These are phyloP conservation scores for Physaria fendleri DNA, from an alignment of 345 rosid species.

Conservation along the genomic window DNA sequence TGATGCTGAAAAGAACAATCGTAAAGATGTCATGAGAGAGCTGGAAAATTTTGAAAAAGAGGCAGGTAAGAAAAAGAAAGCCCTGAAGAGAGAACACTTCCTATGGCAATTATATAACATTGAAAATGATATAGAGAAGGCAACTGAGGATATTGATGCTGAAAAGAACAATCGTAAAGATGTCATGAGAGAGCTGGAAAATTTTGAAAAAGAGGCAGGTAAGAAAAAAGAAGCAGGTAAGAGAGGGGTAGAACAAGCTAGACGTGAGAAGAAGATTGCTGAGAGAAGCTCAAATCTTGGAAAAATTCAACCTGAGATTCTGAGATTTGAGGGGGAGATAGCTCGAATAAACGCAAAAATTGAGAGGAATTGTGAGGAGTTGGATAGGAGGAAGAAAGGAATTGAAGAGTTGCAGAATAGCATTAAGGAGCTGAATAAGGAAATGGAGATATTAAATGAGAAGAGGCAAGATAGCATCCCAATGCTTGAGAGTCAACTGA, in stretches of 20 bases:
- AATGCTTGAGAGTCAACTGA: slow-evolving; percentile 68
- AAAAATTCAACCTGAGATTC: slow-evolving; percentile 80
- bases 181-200: slow-evolving; percentile 56
- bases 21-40: slow-evolving; percentile 56
- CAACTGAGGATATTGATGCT: slow-evolving; percentile 54
- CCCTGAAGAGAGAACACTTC: slow-evolving; percentile 72
- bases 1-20: slow-evolving; percentile 54
- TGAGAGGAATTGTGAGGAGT: slow-evolving; percentile 74
- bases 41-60: slow-evolving; percentile 58
- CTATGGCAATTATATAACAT: slow-evolving; percentile 82
- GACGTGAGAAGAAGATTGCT: slow-evolving; percentile 68
- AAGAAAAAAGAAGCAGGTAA: slow-evolving; percentile 80
- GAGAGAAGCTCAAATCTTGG: slow-evolving; percentile 65
- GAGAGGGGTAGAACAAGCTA: slow-evolving; percentile 72
- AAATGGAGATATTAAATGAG: slow-evolving; percentile 63
- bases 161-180: slow-evolving; percentile 57
- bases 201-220: slow-evolving; percentile 52
- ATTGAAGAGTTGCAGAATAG: slow-evolving; percentile 60
- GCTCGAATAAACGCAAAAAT: slow-evolving; percentile 77
- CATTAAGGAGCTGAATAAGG: slow-evolving; percentile 59
- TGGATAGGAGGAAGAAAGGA: slow-evolving; percentile 62
- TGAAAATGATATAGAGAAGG: slow-evolving; percentile 60
- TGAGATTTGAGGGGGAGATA: slow-evolving; percentile 79
- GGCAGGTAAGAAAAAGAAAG: slow-evolving; percentile 68
- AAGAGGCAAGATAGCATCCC: slow-evolving; percentile 75